Base-by-base conservation (phyloP, 768 basidiomycete genomes). In the Pisolithus microcarpus region DNA sequence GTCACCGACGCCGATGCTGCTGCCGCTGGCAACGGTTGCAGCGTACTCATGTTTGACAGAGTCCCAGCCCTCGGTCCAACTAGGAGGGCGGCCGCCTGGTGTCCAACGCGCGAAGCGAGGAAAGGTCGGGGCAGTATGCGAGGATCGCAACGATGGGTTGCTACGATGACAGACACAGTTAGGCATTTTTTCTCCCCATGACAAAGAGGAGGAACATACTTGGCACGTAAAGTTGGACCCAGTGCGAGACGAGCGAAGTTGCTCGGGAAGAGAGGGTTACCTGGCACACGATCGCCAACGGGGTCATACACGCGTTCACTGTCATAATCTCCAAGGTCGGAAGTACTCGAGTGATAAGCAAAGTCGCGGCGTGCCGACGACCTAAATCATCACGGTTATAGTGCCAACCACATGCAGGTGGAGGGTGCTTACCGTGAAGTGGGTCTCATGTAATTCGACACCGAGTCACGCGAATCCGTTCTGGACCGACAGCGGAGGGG, bases 231-330 rank as follows among this genome's bases (percentile, higher is more conserved):
- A 21, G 85, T 89, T 19, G 88, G 87, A 31, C 78, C 79, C 34
- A 76, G 57, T 23, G 79, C 77, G 55, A 91, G 65, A 49, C 77
- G 76, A 30, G 86, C 79, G 66, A 91, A 94, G 61, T 79, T 87
- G 56, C 80, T 84, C 3, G 87, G 87, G 70, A 94, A 94, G 7
- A 91, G 69, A 13, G 89, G 90, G 56, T 82, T 78, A 0, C 87
- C 90, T 2, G 84, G 81, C 1, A 71, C 74, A 5, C 87, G 75
- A 56, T 88, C 86, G 8, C 75, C 78, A n/a, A 78, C 68, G 3
- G 74, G 66, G 61, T 80, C 71, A 58, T 81, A 78, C 11, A 65
- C 60, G 10, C 53, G 60, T n/a, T 66, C 65, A 38, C 50, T 58
- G 38, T 64, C 66, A 18, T 26, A 57, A 43, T 66, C 66, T 42